Conservation (phyloP, 2,329 filamentous ascomycete species). For the Rasamsonia emersonii region DNA sequence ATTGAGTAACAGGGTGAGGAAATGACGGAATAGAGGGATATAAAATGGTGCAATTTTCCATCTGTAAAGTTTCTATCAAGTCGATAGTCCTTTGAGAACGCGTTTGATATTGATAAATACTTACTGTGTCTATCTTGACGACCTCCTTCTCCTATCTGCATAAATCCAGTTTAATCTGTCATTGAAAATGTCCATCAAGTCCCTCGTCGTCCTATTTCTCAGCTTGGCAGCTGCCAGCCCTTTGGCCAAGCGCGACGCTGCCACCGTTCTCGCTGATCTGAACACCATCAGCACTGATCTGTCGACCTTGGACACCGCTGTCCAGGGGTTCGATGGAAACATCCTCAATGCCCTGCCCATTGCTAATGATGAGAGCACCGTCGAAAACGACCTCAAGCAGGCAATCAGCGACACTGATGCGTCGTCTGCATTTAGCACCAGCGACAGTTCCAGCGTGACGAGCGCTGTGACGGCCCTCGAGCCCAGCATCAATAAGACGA, state of each 20-base stretch:
- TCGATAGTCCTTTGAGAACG: no score
- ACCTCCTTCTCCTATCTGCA: no score
- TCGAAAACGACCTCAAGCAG: constrained; percentile 6
- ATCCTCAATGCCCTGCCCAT: constrained; percentile 1
- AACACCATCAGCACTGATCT: constrained; percentile 6
- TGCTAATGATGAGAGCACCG: constrained; percentile 3
- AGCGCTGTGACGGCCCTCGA: constrained; percentile 4
- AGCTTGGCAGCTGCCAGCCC: background rate
- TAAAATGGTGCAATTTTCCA: no score
- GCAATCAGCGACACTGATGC: constrained; percentile 5
- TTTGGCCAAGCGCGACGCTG: constrained; percentile 2
- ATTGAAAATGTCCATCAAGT: no score
- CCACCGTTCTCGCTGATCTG: constrained; percentile 8
- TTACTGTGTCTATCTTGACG: no score
- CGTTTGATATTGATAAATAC: no score
- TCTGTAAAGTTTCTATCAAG: no score
- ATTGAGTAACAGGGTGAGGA: no score
- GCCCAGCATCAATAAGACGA: constrained; percentile 5
- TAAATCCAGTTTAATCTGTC: no score
- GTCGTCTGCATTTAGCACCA: constrained; percentile 2
- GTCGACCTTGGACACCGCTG: constrained; percentile 1
- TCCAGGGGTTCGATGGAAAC: constrained; percentile 6
- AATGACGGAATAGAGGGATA: no score
- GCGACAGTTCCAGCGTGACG: constrained; percentile 8
- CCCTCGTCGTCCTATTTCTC: background rate